phyloP scores from a whole-genome alignment of 2,329 filamentous ascomycete genomes.

The Drechslera avenae region DNA sequence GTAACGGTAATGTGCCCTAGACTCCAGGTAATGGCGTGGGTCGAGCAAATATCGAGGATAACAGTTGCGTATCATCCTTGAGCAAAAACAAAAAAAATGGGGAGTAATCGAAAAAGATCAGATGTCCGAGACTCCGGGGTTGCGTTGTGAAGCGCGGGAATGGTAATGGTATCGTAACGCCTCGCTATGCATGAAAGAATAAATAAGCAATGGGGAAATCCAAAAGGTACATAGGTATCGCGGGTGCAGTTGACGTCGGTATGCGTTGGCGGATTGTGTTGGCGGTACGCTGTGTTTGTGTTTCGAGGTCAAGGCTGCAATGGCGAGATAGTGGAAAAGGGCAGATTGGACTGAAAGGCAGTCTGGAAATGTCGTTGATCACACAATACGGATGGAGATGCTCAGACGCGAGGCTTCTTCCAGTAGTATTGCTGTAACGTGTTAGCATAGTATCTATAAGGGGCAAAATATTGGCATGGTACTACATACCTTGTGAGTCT shows the following conservation, averaged over 20 bases:
- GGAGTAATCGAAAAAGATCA: conserved; percentile 14
- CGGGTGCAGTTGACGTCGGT: not conserved
- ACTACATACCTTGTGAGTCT: conserved; percentile 87
- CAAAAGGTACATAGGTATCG: not conserved
- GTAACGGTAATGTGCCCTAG: too few relatives aligned
- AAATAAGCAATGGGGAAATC: conserved; percentile 3
- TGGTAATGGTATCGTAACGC: conserved; percentile 44
- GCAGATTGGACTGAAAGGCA: not conserved
- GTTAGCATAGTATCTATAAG: conserved; percentile 14
- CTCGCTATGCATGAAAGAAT: conserved; percentile 44
- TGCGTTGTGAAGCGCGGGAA: conserved; percentile 14
- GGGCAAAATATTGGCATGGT: not conserved
- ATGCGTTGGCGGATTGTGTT: not conserved
- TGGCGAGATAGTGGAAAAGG: not conserved
- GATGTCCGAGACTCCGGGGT: conserved; percentile 11
- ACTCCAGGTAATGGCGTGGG: not conserved
- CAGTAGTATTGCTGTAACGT: conserved; percentile 69
- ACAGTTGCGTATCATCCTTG: too few relatives aligned
- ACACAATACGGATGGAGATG: not conserved
- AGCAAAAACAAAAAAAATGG: not conserved
- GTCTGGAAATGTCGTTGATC: not conserved
- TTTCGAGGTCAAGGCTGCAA: not conserved
- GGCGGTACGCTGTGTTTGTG: not conserved
- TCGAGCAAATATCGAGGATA: not conserved
- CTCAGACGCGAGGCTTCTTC: conserved; percentile 61